Evolutionary conservation across 805 yeast species (phyloP).

Genomic region (Candida dendrica): DNA sequence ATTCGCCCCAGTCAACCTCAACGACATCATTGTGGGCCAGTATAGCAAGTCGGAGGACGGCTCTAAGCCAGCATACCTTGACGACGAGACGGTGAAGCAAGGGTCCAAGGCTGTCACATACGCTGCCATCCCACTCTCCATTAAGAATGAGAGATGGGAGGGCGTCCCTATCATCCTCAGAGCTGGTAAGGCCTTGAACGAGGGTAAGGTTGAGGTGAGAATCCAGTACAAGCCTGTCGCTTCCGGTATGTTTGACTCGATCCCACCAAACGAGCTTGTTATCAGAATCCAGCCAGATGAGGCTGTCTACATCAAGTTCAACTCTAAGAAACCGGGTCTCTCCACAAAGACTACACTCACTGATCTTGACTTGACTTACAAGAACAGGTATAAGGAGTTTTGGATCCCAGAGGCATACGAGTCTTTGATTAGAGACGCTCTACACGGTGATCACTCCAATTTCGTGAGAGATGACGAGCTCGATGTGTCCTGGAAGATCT

Average conservation of each 20-base stretch:
- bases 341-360: constrained; percentile 76
- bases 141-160: constrained; percentile 94
- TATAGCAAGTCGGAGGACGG: constrained; percentile 83
- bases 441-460: constrained; percentile 90
- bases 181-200: constrained; percentile 97
- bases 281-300: constrained; percentile 92
- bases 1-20: constrained; percentile 54
- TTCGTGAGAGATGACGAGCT: constrained; percentile 97
- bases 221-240: constrained; percentile 86
- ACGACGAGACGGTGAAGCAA: constrained; percentile 81
- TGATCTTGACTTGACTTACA: constrained; percentile 85
- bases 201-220: constrained; percentile 90
- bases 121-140: constrained; percentile 75
- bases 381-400: constrained; percentile 73
- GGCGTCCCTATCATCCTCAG: constrained; percentile 94
- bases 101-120: constrained; percentile 86
- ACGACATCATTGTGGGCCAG: constrained; percentile 80
- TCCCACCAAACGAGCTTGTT: constrained; percentile 89
- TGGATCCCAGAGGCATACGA: constrained; percentile 98
- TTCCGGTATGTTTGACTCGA: constrained; percentile 69
- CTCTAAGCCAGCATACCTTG: constrained; percentile 80
- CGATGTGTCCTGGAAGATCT: constrained; percentile 86
- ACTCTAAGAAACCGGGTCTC: constrained; percentile 90
- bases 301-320: constrained; percentile 88
- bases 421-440: constrained; percentile 84